These are phyloP conservation scores for Boletales sp. DNA, from an alignment of 768 basidiomycete species.

Conservation along the genomic window DNA sequence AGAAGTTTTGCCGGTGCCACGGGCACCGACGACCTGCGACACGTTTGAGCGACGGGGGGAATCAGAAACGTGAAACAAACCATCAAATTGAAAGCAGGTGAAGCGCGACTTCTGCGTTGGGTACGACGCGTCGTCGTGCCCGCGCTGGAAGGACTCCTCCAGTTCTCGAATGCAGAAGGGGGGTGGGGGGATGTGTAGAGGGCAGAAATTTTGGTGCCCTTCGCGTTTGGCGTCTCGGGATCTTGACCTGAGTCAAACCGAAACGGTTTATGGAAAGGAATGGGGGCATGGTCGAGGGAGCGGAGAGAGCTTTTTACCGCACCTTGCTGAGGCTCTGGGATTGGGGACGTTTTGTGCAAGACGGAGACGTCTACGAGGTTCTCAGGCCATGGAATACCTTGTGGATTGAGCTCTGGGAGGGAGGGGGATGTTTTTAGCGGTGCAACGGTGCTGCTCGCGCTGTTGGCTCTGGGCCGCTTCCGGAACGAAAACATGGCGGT, in stretches of 20 bases:
- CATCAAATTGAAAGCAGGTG: conserved; percentile 87
- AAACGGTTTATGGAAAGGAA: conserved; percentile 85
- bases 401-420: conserved; percentile 70
- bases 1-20: conserved; percentile 84
- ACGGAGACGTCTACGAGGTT: conserved; percentile 72
- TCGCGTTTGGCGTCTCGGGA: conserved; percentile 18
- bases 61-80: conserved; percentile 35
- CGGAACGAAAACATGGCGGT: conserved; percentile 69
- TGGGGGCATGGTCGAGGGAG: conserved; percentile 47
- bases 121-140: conserved; percentile 46
- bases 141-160: conserved; percentile 37
- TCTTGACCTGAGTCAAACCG: conserved; percentile 42
- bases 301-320: conserved; percentile 68
- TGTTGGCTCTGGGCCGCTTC: conserved; percentile 53
- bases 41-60: conserved; percentile 1
- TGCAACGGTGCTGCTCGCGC: conserved; percentile 33
- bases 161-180: conserved; percentile 61
- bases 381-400: conserved; percentile 83
- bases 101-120: conserved; percentile 60
- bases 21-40: conserved; percentile 69
- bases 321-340: conserved; percentile 49
- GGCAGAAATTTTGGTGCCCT: conserved; percentile 58
- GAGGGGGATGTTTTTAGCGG: conserved; percentile 74
- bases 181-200: conserved; percentile 61
- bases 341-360: conserved; percentile 44